Evolutionary conservation across 495 filamentous ascomycete genomes (phyloP).

Genomic region (Penicillium angulare): DNA sequence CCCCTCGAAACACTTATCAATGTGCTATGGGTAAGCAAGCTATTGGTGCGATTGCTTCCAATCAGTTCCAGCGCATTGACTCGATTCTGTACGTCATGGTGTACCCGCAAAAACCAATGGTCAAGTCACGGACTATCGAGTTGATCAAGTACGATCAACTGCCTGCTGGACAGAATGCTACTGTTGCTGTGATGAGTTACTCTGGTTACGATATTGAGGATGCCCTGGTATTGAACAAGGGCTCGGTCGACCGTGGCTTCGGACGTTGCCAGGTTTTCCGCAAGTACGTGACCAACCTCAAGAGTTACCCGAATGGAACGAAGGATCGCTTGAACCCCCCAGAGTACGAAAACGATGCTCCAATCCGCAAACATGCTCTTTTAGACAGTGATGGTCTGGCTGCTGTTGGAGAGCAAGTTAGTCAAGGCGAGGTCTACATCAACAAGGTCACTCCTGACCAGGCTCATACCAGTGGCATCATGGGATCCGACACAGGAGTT

Average conservation of each 20-base stretch:
- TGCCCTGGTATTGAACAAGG: constrained; percentile 94
- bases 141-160: constrained; percentile 96
- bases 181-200: constrained; percentile 98
- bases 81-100: constrained; percentile 95
- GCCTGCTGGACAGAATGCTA: constrained; percentile 93
- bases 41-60: constrained; percentile 95
- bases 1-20: constrained; percentile 97
- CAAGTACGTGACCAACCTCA: constrained; percentile 74
- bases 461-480: constrained; percentile 57
- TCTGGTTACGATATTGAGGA: constrained; percentile 99
- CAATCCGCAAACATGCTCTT: constrained; percentile 68
- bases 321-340: constrained; percentile 69
- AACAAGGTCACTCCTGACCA: constrained; percentile 82
- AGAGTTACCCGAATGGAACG: constrained; percentile 77
- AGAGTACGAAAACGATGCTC: constrained; percentile 56
- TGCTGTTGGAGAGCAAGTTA: constrained; percentile 73
- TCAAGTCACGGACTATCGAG: constrained; percentile 94
- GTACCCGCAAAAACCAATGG: constrained; percentile 96
- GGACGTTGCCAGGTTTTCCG: constrained; percentile 95
- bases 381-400: constrained; percentile 81
- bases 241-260: constrained; percentile 88
- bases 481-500: constrained; percentile 61
- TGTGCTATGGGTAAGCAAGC: constrained; percentile 99
- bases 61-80: constrained; percentile 94
- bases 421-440: constrained; percentile 75